Conservation (phyloP, 345 rosid species). For the Boechera divaricarpa region DNA sequence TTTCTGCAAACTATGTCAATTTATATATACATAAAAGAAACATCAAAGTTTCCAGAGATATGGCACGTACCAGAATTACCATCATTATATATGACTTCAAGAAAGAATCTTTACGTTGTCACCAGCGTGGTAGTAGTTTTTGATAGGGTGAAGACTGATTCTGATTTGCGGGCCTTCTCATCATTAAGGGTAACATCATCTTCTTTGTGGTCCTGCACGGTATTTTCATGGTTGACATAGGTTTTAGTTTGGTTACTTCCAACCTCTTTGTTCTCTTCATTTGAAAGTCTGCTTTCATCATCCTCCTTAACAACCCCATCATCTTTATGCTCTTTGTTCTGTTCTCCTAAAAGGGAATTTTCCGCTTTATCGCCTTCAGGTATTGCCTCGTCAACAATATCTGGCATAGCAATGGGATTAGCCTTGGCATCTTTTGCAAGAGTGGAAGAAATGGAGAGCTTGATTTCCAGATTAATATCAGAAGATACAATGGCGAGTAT, state of each 20-base stretch:
- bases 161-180: constrained; percentile 47
- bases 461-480: constrained; percentile 49
- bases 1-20: constrained; percentile 44
- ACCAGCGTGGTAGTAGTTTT: constrained; percentile 53
- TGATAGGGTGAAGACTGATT: constrained; percentile 47
- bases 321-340: constrained; percentile 49
- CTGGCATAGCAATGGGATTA: constrained; percentile 35
- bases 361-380: constrained; percentile 42
- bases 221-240: constrained; percentile 43
- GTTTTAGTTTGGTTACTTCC: constrained; percentile 42
- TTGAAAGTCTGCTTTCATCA: constrained; percentile 37
- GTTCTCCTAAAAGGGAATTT: constrained; percentile 45
- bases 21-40: constrained; percentile 48
- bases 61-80: constrained; percentile 44
- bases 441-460: constrained; percentile 53
- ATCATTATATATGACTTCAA: constrained; percentile 40
- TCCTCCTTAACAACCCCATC: constrained; percentile 47
- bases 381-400: constrained; percentile 51
- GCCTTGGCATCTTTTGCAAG: constrained; percentile 52
- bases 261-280: constrained; percentile 44
- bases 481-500: constrained; percentile 61
- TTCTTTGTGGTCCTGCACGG: constrained; percentile 42
- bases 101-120: constrained; percentile 48
- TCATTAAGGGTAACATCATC: constrained; percentile 41
- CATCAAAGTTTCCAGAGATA: constrained; percentile 27